Evolutionary conservation across 345 rosid genomes (phyloP), one percentile per base, ranked within the genome.

Genomic region (Euphorbia pulcherrima): DNA sequence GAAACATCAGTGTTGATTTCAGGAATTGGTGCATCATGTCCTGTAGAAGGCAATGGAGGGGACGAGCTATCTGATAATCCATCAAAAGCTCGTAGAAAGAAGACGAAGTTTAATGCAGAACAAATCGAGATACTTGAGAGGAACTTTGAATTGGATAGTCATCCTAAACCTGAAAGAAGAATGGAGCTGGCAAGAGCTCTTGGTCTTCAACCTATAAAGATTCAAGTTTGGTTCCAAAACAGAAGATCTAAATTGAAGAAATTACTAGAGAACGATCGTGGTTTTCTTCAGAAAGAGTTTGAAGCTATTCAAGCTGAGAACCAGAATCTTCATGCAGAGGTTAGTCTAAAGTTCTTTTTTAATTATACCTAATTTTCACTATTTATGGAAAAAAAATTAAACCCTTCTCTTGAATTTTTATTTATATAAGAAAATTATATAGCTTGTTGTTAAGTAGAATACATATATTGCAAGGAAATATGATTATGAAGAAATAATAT

Each of bases 161-260:
- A 95, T 83, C 99, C 92, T 76, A 97, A 95, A 74, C 97, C 97
- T 20, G 97, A 95, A 83, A 88, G 96, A 76, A 95, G 92, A 85
- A 86, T 95, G 90, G 97, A 95, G 77, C 79, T 95, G 54, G 99
- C 99, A 56, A 84, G 92, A 71, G 90, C 91, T 73, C 92, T 95
- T 57, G 90, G 92, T 30, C 84, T 95, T 61, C 99, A 95, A 50
- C 99, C 99, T 44, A 87, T 97, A 76, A 97, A 95, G 84, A 74
- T 95, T 71, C 96, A 97, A 20, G 92, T 92, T 28, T 95, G 99
- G 99, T 95, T 95, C 71, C 99, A 95, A 64, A 95, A 95, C 80
- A 79, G 97, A 72, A 88, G 97, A 70, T 97, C 97, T 33, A 80
- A 97, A 51, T 95, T 97, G 99, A 92, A 95, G 74, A 92, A 97